Evolutionary conservation across 1,139 yeast genomes (phyloP), one percentile per base, ranked within the genome.

Genomic region (Candida sojae): DNA sequence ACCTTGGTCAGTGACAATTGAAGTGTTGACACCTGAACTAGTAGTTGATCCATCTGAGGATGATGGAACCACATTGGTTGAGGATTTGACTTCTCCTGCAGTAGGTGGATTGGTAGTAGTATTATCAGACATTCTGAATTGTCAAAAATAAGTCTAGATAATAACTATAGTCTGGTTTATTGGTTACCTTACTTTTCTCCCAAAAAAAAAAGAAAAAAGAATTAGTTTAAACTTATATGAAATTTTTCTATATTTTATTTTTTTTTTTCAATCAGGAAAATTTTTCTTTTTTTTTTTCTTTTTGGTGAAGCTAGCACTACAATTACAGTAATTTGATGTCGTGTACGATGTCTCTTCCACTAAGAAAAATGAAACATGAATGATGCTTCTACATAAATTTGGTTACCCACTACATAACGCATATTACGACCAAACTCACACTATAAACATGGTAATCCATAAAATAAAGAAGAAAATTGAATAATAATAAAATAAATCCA

Each of bases 41-140:
- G 44, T 12, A 10, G 39, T 29, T 11, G 44, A 42, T 42, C 35
- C 44, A 35, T 42, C 44, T 25, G 34, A 33, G 11, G 39, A 42
- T 9, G 44, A 42, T 26, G 39, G 39, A 8, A 35, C 44, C 10
- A 21, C 39, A 35, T 10, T 35, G 4, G 37, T 21, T 34, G 39
- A 10, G 12, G 44, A 28, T 29, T 42, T 42, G 28, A 38, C 31
- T 35, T 42, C 44, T 28, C 44, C 44, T 29, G 32, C 21, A 17
- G 44, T n/a, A 28, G 44, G 39, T 30, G 17, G 34, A 9, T 42
- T 42, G 17, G 39, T 33, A 28, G 39, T 42, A 42, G 44, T 42
- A 34, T 42, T 42, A 42, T 42, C 44, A 42, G 44, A 42, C 44
- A 42, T 42, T 41, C 44, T 41, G 17, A 35, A 29, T 35, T 28